Conservation (phyloP, 1,284 basidiomycete species). For the Melampsora americana region DNA sequence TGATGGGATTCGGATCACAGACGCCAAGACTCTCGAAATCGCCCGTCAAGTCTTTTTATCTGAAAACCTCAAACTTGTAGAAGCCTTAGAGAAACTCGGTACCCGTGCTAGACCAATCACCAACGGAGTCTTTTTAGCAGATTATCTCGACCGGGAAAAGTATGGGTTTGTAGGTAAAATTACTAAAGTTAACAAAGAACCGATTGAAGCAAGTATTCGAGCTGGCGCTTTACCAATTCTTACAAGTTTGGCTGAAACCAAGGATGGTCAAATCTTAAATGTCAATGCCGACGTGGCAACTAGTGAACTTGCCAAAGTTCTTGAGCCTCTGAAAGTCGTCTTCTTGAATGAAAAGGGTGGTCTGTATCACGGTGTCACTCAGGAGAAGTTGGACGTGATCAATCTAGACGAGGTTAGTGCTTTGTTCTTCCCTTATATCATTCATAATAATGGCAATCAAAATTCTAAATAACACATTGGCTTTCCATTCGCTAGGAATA, state of each 20-base stretch:
- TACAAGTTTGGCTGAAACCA: slow-evolving; percentile 82
- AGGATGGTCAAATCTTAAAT: slow-evolving; percentile 89
- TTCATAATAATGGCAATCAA: slow-evolving; percentile 19
- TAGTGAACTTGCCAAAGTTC: slow-evolving; percentile 88
- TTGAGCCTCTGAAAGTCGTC: slow-evolving; percentile 98
- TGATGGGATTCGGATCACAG: slow-evolving; percentile 90
- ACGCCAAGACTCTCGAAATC: slow-evolving; percentile 83
- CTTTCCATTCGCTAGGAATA: slow-evolving; percentile 67
- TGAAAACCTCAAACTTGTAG: slow-evolving; percentile 88
- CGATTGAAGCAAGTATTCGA: slow-evolving; percentile 87
- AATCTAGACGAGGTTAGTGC: slow-evolving; percentile 83
- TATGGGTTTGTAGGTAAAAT: slow-evolving; percentile 94
- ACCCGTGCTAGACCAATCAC: slow-evolving; percentile 92
- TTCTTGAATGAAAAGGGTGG: slow-evolving; percentile 99
- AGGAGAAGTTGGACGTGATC: slow-evolving; percentile 90
- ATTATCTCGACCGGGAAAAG: slow-evolving; percentile 86
- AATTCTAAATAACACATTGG: background rate
- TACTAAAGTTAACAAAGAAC: slow-evolving; percentile 85
- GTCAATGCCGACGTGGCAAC: slow-evolving; percentile 96
- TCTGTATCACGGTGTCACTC: slow-evolving; percentile 91
- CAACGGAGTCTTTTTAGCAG: slow-evolving; percentile 89
- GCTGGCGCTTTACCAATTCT: slow-evolving; percentile 90
- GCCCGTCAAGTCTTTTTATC: slow-evolving; percentile 93
- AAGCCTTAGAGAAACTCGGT: slow-evolving; percentile 82
- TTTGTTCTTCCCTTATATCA: slow-evolving; percentile 3